Base-by-base conservation (phyloP, 2,329 filamentous ascomycete genomes). In the Curvularia hawaiiensis region DNA sequence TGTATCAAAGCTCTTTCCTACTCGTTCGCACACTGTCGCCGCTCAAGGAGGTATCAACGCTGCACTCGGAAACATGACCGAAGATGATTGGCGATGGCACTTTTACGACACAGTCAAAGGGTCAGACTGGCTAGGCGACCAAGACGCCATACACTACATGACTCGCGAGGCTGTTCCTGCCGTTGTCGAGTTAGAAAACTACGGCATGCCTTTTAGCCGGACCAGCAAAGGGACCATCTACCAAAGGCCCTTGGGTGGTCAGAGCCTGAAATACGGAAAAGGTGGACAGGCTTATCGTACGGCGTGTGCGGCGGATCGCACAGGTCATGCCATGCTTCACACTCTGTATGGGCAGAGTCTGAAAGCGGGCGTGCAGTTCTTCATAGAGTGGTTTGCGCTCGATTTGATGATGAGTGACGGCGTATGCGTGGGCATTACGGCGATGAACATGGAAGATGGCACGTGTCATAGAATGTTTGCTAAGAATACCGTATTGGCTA, bases 11-110 rank as follows among this genome's bases (percentile, higher is more conserved):
- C 78, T 88, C 33, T 88, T 88, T 72, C 84, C 84, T 31, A 88
- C 86, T 18, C 79, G 86, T 76, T 85, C 82, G 65, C 85, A 88
- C 74, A 88, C 85, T 11, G 86, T 88, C 57, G 86, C 86, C n/a
- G 86, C 86, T 24, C 86, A 88, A 75, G 85, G 86, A 61, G 86
- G 86, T 62, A 88, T 88, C 69, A 85, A 85, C 69, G 83, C 83
- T 10, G 83, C 83, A 3, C 73, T 85, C 16, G 83, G 82, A 62
- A 84, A 84, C 65, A 83, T 83, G 80, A 79, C 79, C 39, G 74
- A 80, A 63, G 83, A 85, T 68, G 82, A 85, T 62, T 86, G 82
- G 81, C 77, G 83, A 56, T 85, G 83, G 83, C 83, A 86, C 69
- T 83, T 85, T 80, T 86, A 85, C 71, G 83, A 85, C 66, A 84